Base-by-base conservation (phyloP, 768 basidiomycete species). In the Cubamyces lactineus region DNA sequence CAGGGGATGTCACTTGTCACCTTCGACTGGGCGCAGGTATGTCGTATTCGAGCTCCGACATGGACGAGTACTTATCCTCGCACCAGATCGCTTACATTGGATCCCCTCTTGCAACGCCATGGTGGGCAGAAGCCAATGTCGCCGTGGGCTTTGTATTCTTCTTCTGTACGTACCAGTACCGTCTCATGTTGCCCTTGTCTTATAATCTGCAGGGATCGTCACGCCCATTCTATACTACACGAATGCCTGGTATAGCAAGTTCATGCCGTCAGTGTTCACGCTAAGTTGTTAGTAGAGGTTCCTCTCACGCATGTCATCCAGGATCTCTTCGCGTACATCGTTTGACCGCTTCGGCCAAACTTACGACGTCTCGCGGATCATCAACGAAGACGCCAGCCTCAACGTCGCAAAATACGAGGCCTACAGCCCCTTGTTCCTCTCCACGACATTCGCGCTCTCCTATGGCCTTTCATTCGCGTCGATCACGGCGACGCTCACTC, bases 121-220 rank as follows among this genome's bases (percentile, higher is more conserved):
- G 88, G 88, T 90, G 88, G 88, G 88, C 87, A 1, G 85, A 87
- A 71, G 87, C 86, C 6, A 90, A 90, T 68, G 76, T 89, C 55
- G 71, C 79, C 3, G 79, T 69, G 39, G 85, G 79, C 17, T 77
- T 81, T 60, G 70, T 81, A 5, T 64, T 79, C 62, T 77, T 82
- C 68, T 80, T 76, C 72, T 82, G 81, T 73, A 49, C 64, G 74
- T 67, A 1, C 1, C 11, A 26, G 2, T 2, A 4, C 11, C 17
- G 28, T 53, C 19, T 65, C 3, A 0, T 1, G 21, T 41, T 30
- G 23, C 17, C 39, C n/a, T 23, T 13, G 54, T 60, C 11, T 47
- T 8, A 48, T 28, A 11, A 48, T 59, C 1, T 7, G 28, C 63
- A 74, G 77, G 78, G 78, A 71, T 80, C 59, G 26, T 80, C 47